phyloP scores from a whole-genome alignment of 108 stramenopile species.

The Cylindrotheca closterium region DNA sequence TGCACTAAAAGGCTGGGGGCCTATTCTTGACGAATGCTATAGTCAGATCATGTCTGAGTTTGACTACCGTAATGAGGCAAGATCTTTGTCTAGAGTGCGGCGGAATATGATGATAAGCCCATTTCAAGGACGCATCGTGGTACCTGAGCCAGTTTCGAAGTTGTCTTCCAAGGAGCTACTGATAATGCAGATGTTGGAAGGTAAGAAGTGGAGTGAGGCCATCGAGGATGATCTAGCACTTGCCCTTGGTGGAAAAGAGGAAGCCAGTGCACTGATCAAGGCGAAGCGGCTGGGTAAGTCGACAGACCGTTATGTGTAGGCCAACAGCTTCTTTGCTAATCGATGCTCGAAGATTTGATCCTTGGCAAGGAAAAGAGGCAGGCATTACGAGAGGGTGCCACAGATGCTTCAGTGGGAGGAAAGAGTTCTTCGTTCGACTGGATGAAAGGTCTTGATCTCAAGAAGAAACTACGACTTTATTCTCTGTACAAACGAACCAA shows the following conservation, averaged over 20 bases:
- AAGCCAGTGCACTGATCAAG: conserved; percentile 40
- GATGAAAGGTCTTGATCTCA: conserved; percentile 5
- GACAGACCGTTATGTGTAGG: not conserved
- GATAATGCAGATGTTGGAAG: conserved; percentile 70
- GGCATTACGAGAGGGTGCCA: not conserved
- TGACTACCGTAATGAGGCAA: conserved; percentile 65
- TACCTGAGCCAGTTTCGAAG: conserved; percentile 49
- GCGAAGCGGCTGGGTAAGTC: conserved; percentile 35
- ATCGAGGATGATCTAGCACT: conserved; percentile 50
- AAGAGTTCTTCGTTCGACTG: not conserved
- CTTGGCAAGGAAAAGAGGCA: conserved; percentile 24
- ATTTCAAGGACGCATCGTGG: conserved; percentile 3
- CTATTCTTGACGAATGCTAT: conserved; percentile 62
- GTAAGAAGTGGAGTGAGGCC: conserved; percentile 50
- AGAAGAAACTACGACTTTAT: conserved; percentile 22
- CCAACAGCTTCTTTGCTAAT: not conserved
- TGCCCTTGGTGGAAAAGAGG: conserved; percentile 35
- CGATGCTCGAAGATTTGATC: conserved; percentile 24
- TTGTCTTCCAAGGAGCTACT: conserved; percentile 62
- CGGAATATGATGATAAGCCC: conserved; percentile 46
- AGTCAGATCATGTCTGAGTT: conserved; percentile 72
- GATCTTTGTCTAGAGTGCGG: conserved; percentile 41
- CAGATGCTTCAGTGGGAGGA: not conserved
- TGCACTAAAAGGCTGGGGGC: conserved; percentile 70
- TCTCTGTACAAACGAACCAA: conserved; percentile 35